Evolutionary conservation across 2,329 filamentous ascomycete species (phyloP).

Genomic region (Chaetomiaceae sp.): DNA sequence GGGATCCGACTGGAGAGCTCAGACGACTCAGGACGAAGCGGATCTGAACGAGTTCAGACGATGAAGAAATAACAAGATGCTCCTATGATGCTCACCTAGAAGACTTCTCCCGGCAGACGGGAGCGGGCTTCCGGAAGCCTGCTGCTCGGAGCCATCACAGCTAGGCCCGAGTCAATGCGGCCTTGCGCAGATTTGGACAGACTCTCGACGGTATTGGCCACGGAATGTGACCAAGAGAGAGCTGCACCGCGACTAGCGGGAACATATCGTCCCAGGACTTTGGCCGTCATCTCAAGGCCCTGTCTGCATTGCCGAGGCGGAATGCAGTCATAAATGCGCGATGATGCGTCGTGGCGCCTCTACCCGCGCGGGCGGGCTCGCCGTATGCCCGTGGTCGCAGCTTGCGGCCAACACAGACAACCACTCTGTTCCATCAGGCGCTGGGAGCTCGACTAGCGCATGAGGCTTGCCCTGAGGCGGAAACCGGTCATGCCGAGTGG

Average conservation of each 20-base stretch:
- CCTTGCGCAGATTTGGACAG: no score
- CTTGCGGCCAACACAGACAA: background rate
- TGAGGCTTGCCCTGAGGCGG: background rate
- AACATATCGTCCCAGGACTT: no score
- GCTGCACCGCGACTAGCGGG: no score
- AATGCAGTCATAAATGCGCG: background rate
- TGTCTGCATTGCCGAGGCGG: no score
- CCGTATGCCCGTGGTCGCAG: background rate
- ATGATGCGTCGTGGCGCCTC: background rate
- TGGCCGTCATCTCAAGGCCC: no score
- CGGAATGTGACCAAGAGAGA: no score
- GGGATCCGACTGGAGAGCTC: background rate
- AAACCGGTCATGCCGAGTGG: background rate
- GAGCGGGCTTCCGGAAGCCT: background rate
- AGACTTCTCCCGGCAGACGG: slow-evolving; percentile 7
- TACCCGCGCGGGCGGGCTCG: slow-evolving; percentile 2
- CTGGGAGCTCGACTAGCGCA: background rate
- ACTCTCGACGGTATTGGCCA: no score
- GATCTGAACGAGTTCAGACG: slow-evolving; percentile 7
- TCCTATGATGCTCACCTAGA: slow-evolving; percentile 13
- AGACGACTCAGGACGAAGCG: background rate
- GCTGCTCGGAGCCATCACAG: background rate
- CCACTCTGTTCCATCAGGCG: slow-evolving; percentile 8
- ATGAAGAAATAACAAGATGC: background rate
- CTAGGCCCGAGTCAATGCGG: background rate